phyloP scores from a whole-genome alignment of 129 eudicot genomes.

The Chrysanthemum lavandulifolium region DNA sequence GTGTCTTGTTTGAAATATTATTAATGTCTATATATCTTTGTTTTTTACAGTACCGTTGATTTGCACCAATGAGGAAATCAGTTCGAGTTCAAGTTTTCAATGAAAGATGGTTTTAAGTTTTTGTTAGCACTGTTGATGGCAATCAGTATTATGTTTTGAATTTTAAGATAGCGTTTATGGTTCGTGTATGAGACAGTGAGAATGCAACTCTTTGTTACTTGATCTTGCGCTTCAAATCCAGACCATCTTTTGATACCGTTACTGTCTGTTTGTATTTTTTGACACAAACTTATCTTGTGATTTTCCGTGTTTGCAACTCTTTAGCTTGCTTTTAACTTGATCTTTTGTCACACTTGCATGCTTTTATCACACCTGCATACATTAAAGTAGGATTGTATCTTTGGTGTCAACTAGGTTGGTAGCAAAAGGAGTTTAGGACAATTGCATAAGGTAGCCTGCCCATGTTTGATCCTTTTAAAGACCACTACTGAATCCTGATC shows the following conservation, averaged over 20 bases:
- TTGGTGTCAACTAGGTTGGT: too few relatives aligned
- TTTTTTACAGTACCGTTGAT: conserved; percentile 17
- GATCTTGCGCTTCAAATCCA: not conserved
- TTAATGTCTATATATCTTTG: not conserved
- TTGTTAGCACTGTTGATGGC: conserved; percentile 1
- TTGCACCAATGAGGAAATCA: conserved; percentile 3
- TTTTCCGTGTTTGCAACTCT: not conserved
- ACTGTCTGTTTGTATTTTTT: not conserved
- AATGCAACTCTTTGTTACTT: not conserved
- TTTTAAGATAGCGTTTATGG: not conserved
- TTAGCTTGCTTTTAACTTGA: too few relatives aligned
- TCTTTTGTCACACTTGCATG: too few relatives aligned
- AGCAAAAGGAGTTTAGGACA: too few relatives aligned
- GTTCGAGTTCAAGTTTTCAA: not conserved
- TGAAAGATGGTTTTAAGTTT: not conserved
- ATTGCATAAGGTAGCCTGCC: too few relatives aligned
- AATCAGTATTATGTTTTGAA: not conserved
- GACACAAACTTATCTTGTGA: not conserved
- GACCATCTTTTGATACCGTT: not conserved
- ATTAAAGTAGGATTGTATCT: too few relatives aligned
- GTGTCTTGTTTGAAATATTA: not conserved
- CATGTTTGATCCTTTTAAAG: too few relatives aligned
- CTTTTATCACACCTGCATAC: too few relatives aligned
- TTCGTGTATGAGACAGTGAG: not conserved
- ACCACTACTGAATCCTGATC: too few relatives aligned